Evolutionary conservation across 495 filamentous ascomycete genomes (phyloP).

Genomic region (Penicillium manginii): DNA sequence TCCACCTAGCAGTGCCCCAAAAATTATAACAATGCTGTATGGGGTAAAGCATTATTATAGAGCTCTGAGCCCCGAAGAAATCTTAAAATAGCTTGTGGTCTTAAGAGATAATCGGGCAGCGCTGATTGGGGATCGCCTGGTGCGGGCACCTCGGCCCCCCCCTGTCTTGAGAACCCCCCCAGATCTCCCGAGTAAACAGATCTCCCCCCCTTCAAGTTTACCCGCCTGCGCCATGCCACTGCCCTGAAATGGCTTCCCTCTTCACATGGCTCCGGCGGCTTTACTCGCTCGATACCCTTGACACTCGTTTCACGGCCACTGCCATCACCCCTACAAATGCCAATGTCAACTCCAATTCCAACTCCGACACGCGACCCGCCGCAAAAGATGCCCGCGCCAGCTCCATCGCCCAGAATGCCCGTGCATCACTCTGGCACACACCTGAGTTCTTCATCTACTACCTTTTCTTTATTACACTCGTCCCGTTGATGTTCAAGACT

Average conservation of each 20-base stretch:
- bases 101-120: conserved; percentile 6
- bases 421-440: conserved; percentile 77
- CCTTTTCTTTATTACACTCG: conserved; percentile 62
- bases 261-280: conserved; percentile 52
- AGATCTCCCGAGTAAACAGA: conserved; percentile 19
- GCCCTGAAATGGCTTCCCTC: conserved; percentile 40
- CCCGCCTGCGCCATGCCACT: conserved; percentile 35
- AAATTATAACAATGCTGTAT: no score
- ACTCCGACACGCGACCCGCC: conserved; percentile 43
- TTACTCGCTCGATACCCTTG: conserved; percentile 88
- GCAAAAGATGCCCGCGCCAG: conserved; percentile 51
- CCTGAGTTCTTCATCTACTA: conserved; percentile 87
- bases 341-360: conserved; percentile 45
- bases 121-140: conserved; percentile 17
- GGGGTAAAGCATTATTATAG: neutral
- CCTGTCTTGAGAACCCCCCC: neutral
- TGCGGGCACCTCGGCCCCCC: conserved; percentile 13
- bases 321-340: conserved; percentile 66
- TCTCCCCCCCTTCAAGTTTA: neutral
- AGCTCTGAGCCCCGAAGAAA: neutral
- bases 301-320: conserved; percentile 83
- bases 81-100: neutral
- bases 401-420: conserved; percentile 46
- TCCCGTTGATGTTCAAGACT: conserved; percentile 91
- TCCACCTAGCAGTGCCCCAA: no score